phyloP scores from a whole-genome alignment of 345 rosid species.

The Eutrema japonicum region DNA sequence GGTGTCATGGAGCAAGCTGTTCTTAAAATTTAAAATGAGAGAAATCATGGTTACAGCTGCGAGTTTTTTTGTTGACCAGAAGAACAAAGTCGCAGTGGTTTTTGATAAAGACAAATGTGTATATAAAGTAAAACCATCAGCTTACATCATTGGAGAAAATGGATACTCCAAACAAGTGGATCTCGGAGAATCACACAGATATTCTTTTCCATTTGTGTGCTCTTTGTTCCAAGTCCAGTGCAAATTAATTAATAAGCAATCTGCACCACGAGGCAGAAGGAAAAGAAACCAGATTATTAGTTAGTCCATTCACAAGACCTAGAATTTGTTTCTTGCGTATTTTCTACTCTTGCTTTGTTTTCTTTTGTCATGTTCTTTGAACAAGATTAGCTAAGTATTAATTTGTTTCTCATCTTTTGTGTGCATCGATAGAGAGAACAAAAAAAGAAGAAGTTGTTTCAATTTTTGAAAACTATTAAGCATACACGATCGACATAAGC shows the following conservation, averaged over 20 bases:
- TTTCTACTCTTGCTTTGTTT: no score
- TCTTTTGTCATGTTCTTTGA: no score
- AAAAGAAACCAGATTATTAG: no score
- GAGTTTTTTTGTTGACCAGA: background rate
- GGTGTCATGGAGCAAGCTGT: slow-evolving; percentile 8
- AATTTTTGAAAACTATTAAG: no score
- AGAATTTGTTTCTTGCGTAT: no score
- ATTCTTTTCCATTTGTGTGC: background rate
- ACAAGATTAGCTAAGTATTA: no score
- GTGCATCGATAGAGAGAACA: no score
- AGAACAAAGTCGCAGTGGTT: background rate
- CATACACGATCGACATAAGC: no score
- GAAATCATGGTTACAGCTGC: background rate
- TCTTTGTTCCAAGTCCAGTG: slow-evolving; percentile 25
- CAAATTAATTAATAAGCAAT: slow-evolving; percentile 14
- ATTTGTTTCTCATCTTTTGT: no score
- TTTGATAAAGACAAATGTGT: background rate
- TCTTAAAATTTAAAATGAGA: background rate
- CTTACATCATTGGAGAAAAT: slow-evolving; percentile 1
- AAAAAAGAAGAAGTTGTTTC: no score
- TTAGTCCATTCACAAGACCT: no score
- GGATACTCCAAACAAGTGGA: background rate
- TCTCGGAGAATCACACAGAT: background rate
- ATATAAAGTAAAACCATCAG: background rate
- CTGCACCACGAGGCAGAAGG: no score